Conservation (phyloP, 2,329 filamentous ascomycete genomes). For the Ophiosphaerella korrae region DNA sequence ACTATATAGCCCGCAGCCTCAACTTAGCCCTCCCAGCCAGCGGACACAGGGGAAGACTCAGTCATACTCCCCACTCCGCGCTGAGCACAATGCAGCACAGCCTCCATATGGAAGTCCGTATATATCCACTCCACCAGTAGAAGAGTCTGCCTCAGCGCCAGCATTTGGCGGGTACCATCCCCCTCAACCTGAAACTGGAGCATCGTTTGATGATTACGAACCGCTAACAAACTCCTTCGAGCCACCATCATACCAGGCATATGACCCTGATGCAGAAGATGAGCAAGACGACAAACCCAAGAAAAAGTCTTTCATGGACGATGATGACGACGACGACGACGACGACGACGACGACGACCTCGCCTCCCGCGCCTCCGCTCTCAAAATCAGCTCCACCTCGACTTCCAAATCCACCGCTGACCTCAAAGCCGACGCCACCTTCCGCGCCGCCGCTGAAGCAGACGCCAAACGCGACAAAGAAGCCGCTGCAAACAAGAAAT, state of each 20-base stretch:
- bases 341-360: constrained; percentile 79
- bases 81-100: constrained; percentile 29
- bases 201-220: constrained; percentile 39
- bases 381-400: constrained; percentile 49
- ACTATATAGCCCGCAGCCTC: constrained; percentile 38
- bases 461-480: constrained; percentile 65
- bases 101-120: constrained; percentile 38
- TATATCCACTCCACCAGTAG: constrained; percentile 31
- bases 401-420: constrained; percentile 65
- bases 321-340: constrained; percentile 67
- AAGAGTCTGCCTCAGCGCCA: constrained; percentile 25
- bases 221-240: constrained; percentile 35
- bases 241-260: constrained; percentile 52
- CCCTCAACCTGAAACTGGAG: constrained; percentile 19
- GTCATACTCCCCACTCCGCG: constrained; percentile 39
- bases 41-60: constrained; percentile 34
- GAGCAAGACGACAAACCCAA: constrained; percentile 52
- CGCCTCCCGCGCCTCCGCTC: constrained; percentile 56
- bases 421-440: constrained; percentile 80
- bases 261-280: constrained; percentile 58
- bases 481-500: constrained; percentile 54
- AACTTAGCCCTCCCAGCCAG: constrained; percentile 35
- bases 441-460: constrained; percentile 79
- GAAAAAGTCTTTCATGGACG: constrained; percentile 76
- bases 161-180: constrained; percentile 36